Base-by-base conservation (phyloP, 495 filamentous ascomycete species). In the Halenospora varia region DNA sequence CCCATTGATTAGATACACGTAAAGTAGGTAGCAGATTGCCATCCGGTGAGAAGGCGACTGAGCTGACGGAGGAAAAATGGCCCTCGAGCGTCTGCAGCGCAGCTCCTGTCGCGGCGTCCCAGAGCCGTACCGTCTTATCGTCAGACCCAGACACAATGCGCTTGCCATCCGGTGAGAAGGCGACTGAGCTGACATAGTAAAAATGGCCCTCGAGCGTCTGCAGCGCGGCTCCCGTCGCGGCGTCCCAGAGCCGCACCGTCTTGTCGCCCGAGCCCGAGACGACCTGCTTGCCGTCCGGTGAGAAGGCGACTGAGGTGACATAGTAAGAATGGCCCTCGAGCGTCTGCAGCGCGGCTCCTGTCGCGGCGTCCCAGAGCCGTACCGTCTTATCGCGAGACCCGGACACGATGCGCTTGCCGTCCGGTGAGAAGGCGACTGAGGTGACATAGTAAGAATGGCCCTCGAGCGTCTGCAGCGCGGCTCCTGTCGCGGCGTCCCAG, bases 191-290 rank as follows among this genome's bases (percentile, higher is more conserved):
- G 25, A 61, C 26, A 1, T 2, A 0, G 3, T 17, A 3, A 2
- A 1, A 23, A 11, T 57, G 50, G 10, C 57, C 45, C 39, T 48
- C n/a, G 25, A 63, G 26, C 18, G 22, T 49, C 41, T 53, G 57
- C 51, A 57, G 52, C 17, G 23, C 26, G 3, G 23, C 18, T 2
- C 68, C 70, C 11, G 60, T 69, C 10, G 35, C 51, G 3, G 62
- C 9, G 53, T 75, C 63, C 72, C 72, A 74, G 39, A 74, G 61
- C 54, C 59, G 41, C 11, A 77, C 51, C 9, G 29, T 35, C 29
- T 13, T 35, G 13, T 35, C 29, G 29, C 13, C 29, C 13, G 29
- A 35, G 29, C 29, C 29, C 4, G 29, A 35, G 4, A 35, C 29
- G 29, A 35, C 29, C 29, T 35, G 29, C 29, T 35, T 13, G 29